Percentiles rank a stretch among this genome's conserved stretches.
Conservation (phyloP, 257 asterid genomes). For the Hygrophila difformis region DNA sequence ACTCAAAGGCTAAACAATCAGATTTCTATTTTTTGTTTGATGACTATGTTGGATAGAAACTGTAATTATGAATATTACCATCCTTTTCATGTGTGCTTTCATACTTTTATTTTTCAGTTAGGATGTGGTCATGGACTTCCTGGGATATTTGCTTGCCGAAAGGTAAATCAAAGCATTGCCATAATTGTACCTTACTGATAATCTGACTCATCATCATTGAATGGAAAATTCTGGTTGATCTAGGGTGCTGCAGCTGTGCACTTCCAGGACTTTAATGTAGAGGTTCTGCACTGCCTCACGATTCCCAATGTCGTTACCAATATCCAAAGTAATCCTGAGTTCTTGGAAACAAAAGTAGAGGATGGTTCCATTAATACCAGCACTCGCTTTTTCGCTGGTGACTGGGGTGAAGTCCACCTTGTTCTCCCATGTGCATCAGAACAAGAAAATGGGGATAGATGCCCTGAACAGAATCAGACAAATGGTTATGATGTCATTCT, state of each 20-base stretch:
- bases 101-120: conserved; percentile 46
- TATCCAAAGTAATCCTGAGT: conserved; percentile 25
- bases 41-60: too few relatives aligned
- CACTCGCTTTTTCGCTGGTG: conserved; percentile 87
- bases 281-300: conserved; percentile 77
- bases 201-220: conserved; percentile 1
- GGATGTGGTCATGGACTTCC: conserved; percentile 99
- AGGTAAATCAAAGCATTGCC: conserved; percentile 30
- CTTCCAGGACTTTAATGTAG: conserved; percentile 93
- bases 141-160: conserved; percentile 68
- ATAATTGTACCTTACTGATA: not conserved
- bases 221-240: conserved; percentile 2
- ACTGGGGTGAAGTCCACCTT: conserved; percentile 72
- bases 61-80: not conserved
- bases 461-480: conserved; percentile 16
- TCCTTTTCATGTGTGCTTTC: conserved; percentile 9
- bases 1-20: too few relatives aligned
- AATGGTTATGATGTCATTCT: conserved; percentile 69
- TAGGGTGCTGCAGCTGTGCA: conserved; percentile 78
- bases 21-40: not conserved
- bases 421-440: conserved; percentile 33
- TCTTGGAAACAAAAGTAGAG: conserved; percentile 11
- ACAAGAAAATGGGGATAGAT: conserved; percentile 17
- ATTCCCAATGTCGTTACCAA: conserved; percentile 79
- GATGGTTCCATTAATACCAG: conserved; percentile 20